Base-by-base conservation (phyloP, 139 green algal genomes). In the Chlamydomonas sp. region DNA sequence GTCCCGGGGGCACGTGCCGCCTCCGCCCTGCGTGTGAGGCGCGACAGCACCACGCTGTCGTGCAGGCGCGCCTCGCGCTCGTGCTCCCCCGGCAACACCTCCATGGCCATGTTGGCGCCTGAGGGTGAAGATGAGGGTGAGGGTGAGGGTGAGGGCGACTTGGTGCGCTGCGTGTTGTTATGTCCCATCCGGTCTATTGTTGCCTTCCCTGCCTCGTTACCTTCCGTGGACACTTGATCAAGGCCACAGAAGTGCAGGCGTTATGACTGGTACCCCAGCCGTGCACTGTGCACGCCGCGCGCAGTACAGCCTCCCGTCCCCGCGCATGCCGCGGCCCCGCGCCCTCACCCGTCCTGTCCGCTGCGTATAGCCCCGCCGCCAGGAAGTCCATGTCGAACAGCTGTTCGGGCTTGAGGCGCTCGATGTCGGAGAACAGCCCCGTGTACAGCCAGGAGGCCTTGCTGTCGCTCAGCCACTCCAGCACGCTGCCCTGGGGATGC, bases 101-200 rank as follows among this genome's bases (percentile, higher is more conserved):
- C 84, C 79, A 92, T 68, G 1, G 89, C 79, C 89, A 92, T 92
- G 89, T 92, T 92, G 84, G 79, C 80, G 15, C 89, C 89, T 91
- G 84, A 5, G 9, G n/a, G 62, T 31, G 60, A 49, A 49, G 49
- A 16, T 9, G 67, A 63, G 75, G 59, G 12, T 57, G 64, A n/a
- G 49, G 84, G 10, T 6, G 5, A 12, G 18, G 84, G 3, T 72
- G 67, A 20, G 79, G 20, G 31, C 5, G 75, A 14, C 14, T 9
- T 5, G 20, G 5, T 77, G 20, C 5, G 8, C 71, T 5, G 5
- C 9, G 20, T 14, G 5, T 77, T 9, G 71, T 14, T 77, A 6
- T 14, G 8, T 77, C 20, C 71, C 20, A 31, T 77, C 7, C 71
- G 20, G 20, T 5, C 17, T 16, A 5, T 49, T 49, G 31, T 49